Base-by-base conservation (phyloP, 352 stramenopile genomes). In the Blastocystis sp. region DNA sequence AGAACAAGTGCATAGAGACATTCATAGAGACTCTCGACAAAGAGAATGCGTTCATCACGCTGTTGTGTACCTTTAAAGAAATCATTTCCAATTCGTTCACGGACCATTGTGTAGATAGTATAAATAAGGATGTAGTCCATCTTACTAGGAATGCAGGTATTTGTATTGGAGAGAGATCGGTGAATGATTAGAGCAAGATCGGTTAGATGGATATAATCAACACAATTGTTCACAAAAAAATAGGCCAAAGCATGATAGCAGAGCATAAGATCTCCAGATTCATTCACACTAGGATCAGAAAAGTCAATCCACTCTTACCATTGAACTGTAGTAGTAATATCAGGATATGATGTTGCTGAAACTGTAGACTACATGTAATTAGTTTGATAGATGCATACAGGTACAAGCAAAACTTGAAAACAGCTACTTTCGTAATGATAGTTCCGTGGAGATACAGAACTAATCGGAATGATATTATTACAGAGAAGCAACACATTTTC, bases 1-100 rank as follows among this genome's bases (percentile, higher is more conserved):
- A 57, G 14, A 37, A 83, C n/a, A 37, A 83, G 54, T 5, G 19
- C 46, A 32, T 83, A 35, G n/a, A 83, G 29, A 56, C 71, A 83
- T 24, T 65, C 24, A 56, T 51, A 83, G 27, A 66, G 49, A 11
- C 51, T 59, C 24, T 83, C 51, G 1, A 83, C 43, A 42, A 83
- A 83, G 71, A 49, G 29, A 35, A 83, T 52, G 21, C 21, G 46
- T 12, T 27, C 29, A 12, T 51, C 24, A 14, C 1, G 37, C 6
- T 35, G 14, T n/a, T 65, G 71, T 16, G 71, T 12, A 24, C 29
- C 39, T 27, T 65, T 29, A 32, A 83, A 42, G n/a, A 42, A 32
- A 14, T 83, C 71, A 14, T 5, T 14, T 14, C 21, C 11, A 37
- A 83, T 83, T 21, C 21, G 21, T 24, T 66, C 49, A 27, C 49